Evolutionary conservation across 129 eudicot genomes (phyloP), one percentile per base, ranked within the genome.

Genomic region (Ambrosia artemisiifolia): DNA sequence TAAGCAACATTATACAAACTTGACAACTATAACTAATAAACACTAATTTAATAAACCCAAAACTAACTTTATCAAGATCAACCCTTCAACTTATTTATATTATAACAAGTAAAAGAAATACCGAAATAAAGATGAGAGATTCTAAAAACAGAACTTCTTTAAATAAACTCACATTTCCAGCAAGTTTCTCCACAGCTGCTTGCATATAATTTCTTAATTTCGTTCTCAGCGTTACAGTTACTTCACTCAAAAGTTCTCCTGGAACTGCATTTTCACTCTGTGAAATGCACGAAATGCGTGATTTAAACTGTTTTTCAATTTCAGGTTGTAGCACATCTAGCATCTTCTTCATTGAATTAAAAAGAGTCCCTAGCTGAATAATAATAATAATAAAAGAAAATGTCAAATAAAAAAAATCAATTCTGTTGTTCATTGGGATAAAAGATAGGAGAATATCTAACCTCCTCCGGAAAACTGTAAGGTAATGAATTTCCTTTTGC

Each of bases 311-410:
- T 11, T 79, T 71, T 78, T 91, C 92, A 53, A 91, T 85, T 70
- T 74, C 88, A 56, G 97, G 96, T 28, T 81, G 82, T 50, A 84
- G 73, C 38, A 75, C 78, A 67, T 91, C 95, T 8, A 91, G 90
- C 92, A 88, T 86, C 81, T 91, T 86, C 82, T 87, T 91, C 92
- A 88, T 65, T 17, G 87, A 88, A 77, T 86, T 91, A 66, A 88
- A 63, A 51, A 85, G 70, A 71, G 82, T 57, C 63, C 97, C 97
- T 63, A 91, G 73, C 97, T 91, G 87, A 44, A 82, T 38, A 70
- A n/a, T 35, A 7, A n/a, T 35, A 7, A 20, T 7, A 20, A 12
- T 24, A 12, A 42, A 8, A 38, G 43, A 60, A 59, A 34, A 3
- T 9, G 50, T 47, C 16, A 38, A 1, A 48, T 19, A 19, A 50